Conservation (phyloP, 202 grass and related monocot species). For the Hordeum pubiflorum region DNA sequence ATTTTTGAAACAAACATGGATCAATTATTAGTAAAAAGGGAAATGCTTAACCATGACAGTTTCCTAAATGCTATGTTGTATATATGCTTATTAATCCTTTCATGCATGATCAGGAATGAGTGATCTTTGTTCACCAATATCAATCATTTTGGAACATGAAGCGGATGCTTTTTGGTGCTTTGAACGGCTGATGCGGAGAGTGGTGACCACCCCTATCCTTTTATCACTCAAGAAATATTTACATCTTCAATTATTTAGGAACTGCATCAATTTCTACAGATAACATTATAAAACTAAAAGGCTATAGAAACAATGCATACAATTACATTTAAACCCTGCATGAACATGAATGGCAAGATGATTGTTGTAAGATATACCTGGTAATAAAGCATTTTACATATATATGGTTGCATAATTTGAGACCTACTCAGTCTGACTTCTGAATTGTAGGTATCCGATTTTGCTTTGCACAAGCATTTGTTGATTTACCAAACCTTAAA, state of each 20-base stretch:
- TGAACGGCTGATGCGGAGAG: conserved; percentile 90
- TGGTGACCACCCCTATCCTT: conserved; percentile 45
- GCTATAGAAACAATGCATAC: background rate
- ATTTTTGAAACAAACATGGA: background rate
- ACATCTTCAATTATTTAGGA: background rate
- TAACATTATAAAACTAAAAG: background rate
- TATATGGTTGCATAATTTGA: background rate
- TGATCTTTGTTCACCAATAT: conserved; percentile 97
- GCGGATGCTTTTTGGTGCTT: conserved; percentile 99
- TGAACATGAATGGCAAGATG: conserved; percentile 12
- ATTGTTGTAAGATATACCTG: background rate
- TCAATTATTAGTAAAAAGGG: background rate
- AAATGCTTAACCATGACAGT: background rate
- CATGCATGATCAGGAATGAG: conserved; percentile 75
- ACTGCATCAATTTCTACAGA: background rate
- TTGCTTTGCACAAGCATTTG: background rate
- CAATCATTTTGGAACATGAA: conserved; percentile 89
- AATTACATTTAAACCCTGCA: background rate
- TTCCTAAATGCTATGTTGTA: background rate
- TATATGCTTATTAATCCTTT: conserved; percentile 6
- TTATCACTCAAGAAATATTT: background rate
- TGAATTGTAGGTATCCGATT: background rate
- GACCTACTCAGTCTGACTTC: background rate
- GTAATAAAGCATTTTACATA: background rate
- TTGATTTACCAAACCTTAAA: background rate